Evolutionary conservation across 352 stramenopile genomes (phyloP), one percentile per base, ranked within the genome.

Genomic region (Globisporangium takayamanum): DNA sequence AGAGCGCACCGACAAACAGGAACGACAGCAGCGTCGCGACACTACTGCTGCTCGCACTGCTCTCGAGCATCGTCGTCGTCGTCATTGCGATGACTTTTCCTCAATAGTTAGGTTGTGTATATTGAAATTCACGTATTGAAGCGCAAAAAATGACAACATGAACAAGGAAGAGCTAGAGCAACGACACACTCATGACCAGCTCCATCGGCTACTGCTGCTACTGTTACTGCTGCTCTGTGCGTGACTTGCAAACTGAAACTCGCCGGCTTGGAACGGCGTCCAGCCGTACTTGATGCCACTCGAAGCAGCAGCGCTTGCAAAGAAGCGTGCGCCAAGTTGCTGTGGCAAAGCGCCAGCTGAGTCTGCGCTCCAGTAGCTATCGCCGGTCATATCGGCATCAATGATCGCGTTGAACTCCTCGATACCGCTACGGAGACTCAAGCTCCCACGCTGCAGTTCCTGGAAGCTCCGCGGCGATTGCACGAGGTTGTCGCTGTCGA

Each of bases 1-100:
- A n/a, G n/a, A n/a, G n/a, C n/a, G 22, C 83, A n/a, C 85, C 83
- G 42, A 94, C 80, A 53, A 91, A 72, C 28, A 94, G 68, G 62
- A 94, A 92, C 39, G 80, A 91, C 49, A 90, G 62, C 41, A 94
- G 60, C 51, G 75, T 91, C 44, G 44, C 18, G 14, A n/a, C 41
- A 46, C 41, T 46, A 14, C 5, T 18, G 39, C 15, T 46, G 41
- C 41, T 46, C 33, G 33, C 33, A 39, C 8, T 39, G 33, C 33
- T 39, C 33, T 39, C 33, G 33, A 39, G 33, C 33, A 39, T 11
- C 3, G 6, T 12, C 3, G 28, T 33, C 1, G 28, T 33, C 28
- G 28, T 33, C 28, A 33, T 33, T 33, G 28, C 28, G 33, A 39
- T 39, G 30, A 8, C 7, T 36, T 36, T 36, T 36, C 30, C 30